Conservation (phyloP, 345 rosid species). For the Jatropha curcas region DNA sequence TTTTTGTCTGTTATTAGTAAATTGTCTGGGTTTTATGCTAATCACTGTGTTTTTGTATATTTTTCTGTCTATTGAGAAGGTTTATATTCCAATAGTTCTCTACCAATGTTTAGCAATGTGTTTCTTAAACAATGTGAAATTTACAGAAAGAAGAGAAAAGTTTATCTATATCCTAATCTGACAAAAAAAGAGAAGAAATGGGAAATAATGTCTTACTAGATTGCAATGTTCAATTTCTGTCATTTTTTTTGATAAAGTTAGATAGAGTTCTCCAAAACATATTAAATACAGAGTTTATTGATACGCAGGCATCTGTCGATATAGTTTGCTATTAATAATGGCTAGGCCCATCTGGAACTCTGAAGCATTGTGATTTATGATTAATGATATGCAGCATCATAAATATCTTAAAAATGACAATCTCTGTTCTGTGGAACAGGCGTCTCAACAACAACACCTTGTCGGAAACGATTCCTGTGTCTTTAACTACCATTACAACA, state of each 20-base stretch:
- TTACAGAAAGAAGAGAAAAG: no score
- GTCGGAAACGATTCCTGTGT: slow-evolving; percentile 55
- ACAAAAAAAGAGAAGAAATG: background rate
- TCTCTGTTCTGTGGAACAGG: slow-evolving; percentile 40
- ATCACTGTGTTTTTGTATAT: background rate
- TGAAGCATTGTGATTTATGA: background rate
- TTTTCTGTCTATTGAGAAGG: background rate
- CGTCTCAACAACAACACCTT: slow-evolving; percentile 77
- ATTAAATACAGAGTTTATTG: background rate
- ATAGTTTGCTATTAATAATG: background rate
- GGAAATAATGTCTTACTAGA: background rate
- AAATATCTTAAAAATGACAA: slow-evolving; percentile 14
- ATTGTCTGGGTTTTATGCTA: background rate
- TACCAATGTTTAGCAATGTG: background rate
- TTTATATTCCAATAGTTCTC: background rate
- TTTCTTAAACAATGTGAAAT: background rate
- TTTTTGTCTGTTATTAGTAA: slow-evolving; percentile 5
- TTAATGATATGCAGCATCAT: background rate
- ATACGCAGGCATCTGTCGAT: background rate
- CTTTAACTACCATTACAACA: slow-evolving; percentile 41
- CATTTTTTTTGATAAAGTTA: no score
- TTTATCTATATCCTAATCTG: background rate
- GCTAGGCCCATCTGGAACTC: background rate
- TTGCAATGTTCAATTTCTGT: no score
- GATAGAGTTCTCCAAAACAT: background rate